Evolutionary conservation across 2,329 filamentous ascomycete genomes (phyloP), one percentile per base, ranked within the genome.

Genomic region (Beauveria australis): DNA sequence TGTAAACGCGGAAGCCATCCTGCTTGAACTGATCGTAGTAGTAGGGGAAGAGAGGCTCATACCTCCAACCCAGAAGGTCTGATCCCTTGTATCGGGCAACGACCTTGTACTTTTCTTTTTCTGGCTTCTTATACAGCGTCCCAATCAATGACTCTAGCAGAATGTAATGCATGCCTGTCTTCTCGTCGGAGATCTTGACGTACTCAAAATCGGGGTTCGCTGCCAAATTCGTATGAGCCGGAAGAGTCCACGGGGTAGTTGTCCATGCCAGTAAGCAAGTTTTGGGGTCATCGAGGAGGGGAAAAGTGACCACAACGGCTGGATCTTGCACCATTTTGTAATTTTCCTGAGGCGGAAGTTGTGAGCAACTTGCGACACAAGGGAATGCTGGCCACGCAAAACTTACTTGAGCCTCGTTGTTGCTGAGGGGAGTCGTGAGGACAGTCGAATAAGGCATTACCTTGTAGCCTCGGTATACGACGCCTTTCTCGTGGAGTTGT

Each of bases 171-270:
- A 85, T 88, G 30, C 83, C 83, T 0, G 84, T 83, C 24, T 77
- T 76, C 67, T 88, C 82, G 66, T 91, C 88, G 52, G 81, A 77
- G 51, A 91, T 86, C 71, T 90, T 87, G 67, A 92, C 73, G 72
- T 93, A 93, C 69, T 92, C 89, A 66, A 90, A 91, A 63, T 89
- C 83, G 8, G 89, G 88, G 69, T 92, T 83, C 19, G 83, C 87
- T 49, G 87, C 88, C 33, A 82, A 79, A 74, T 93, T 88, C n/a
- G 88, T 91, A 10, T 33, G 30, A 5, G 30, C 30, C 12, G 89
- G 89, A 53, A 94, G 76, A 1, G 89, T 92, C 89, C 89, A 78
- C 1, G 89, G 89, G 1, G 89, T 92, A 12, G 89, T 93, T 19
- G 88, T 90, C 85, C 66, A 70, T 12, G 64, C 63, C 10, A 68